These are phyloP conservation scores for Malania oleifera DNA, from an alignment of 164 flowering plant species.

Conservation along the genomic window DNA sequence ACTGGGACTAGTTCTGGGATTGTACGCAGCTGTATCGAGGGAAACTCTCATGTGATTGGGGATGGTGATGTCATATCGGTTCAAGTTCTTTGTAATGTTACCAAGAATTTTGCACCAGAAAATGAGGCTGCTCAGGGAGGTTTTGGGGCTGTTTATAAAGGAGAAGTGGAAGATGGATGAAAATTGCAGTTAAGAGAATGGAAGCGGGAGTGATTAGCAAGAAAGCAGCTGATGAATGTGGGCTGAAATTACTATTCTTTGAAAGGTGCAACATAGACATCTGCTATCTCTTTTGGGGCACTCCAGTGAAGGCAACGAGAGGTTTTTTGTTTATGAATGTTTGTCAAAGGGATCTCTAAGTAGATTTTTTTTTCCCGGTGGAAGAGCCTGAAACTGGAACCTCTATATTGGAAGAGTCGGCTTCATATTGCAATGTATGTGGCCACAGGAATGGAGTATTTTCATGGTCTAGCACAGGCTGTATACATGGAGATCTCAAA, in stretches of 20 bases:
- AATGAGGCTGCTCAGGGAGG: slow-evolving; percentile 21
- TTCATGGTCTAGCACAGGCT: slow-evolving; percentile 25
- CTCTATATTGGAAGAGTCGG: slow-evolving; percentile 21
- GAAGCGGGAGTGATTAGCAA: slow-evolving; percentile 13
- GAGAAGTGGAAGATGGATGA: slow-evolving; percentile 22
- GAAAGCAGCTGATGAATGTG: slow-evolving; percentile 13
- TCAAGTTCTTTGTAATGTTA: too few relatives aligned
- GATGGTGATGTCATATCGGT: too few relatives aligned
- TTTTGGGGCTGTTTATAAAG: slow-evolving; percentile 28
- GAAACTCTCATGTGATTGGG: too few relatives aligned
- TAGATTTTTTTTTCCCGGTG: slow-evolving; percentile 13
- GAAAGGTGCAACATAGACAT: slow-evolving; percentile 18
- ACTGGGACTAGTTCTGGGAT: too few relatives aligned
- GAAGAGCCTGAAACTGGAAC: background rate
- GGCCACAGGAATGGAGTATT: slow-evolving; percentile 19
- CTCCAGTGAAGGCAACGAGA: slow-evolving; percentile 13
- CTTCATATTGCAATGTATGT: slow-evolving; percentile 18
- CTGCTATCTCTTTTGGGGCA: slow-evolving; percentile 17
- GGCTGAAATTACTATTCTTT: slow-evolving; percentile 17
- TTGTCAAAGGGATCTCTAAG: slow-evolving; percentile 16
- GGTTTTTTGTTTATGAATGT: slow-evolving; percentile 18
- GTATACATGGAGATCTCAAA: slow-evolving; percentile 25
- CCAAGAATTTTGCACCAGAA: too few relatives aligned
- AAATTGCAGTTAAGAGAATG: slow-evolving; percentile 19
- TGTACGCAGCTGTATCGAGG: too few relatives aligned